A percentile compares a stretch with the other conserved stretches of the same genome.
These are phyloP conservation scores for Ambrosia hybrid DNA, from an alignment of 140 eudicot genomes.

Conservation along the genomic window DNA sequence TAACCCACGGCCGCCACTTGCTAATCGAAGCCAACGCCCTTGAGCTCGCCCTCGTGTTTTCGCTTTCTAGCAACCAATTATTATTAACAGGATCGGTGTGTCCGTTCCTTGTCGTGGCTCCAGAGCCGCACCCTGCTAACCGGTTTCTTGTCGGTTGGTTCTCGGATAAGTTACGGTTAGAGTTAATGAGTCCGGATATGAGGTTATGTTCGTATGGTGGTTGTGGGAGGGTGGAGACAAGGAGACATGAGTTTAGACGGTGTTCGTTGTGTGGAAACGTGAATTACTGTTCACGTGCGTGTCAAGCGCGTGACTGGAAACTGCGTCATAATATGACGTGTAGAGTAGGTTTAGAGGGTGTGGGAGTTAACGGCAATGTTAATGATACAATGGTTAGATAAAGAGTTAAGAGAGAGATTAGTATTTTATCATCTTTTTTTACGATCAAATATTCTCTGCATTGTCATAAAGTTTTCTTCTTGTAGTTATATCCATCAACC, in stretches of 20 bases:
- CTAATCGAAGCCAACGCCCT: conserved; percentile 82
- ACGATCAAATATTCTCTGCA: too few relatives aligned
- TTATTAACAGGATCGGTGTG: conserved; percentile 39
- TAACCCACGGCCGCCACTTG: conserved; percentile 63
- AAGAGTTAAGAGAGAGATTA: too few relatives aligned
- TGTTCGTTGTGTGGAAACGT: conserved; percentile 87
- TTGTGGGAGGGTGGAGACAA: conserved; percentile 78
- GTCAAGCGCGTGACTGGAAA: conserved; percentile 91
- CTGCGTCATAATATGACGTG: conserved; percentile 66
- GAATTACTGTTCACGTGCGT: conserved; percentile 90
- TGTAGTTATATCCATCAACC: too few relatives aligned
- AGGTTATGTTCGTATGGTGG: conserved; percentile 65
- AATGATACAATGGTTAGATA: neutral
- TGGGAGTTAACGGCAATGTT: conserved; percentile 9
- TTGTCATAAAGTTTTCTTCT: too few relatives aligned
- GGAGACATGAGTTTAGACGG: conserved; percentile 76
- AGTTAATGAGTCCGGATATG: conserved; percentile 34
- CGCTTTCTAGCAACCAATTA: neutral
- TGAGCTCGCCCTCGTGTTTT: conserved; percentile 56
- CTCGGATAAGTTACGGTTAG: conserved; percentile 10
- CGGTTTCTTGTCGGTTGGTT: conserved; percentile 72
- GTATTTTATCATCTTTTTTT: too few relatives aligned
- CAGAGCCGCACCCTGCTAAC: conserved; percentile 70
- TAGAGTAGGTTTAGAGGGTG: conserved; percentile 37
- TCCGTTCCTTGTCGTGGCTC: conserved; percentile 39